phyloP scores from a whole-genome alignment of 2,329 filamentous ascomycete species.

The Penicillium sp. region DNA sequence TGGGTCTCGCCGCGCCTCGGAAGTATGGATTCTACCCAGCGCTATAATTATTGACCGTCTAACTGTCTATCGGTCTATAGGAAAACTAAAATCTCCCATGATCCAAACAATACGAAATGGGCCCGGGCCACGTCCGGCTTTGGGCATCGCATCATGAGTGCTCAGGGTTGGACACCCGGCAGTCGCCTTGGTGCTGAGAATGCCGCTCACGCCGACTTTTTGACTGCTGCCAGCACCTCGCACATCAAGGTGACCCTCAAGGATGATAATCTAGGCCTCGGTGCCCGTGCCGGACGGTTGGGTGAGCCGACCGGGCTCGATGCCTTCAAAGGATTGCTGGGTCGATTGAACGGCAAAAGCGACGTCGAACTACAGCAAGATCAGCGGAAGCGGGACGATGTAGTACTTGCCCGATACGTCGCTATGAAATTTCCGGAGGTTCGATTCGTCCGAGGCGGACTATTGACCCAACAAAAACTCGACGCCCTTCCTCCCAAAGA shows the following conservation, averaged over 20 bases:
- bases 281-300: constrained; percentile 67
- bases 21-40: constrained; percentile 49
- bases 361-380: constrained; percentile 69
- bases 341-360: constrained; percentile 81
- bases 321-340: constrained; percentile 78
- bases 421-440: constrained; percentile 73
- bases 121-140: constrained; percentile 74
- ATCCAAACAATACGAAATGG: constrained; percentile 97
- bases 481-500: constrained; percentile 44
- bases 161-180: constrained; percentile 88
- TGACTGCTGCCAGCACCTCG: constrained; percentile 74
- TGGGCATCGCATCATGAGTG: constrained; percentile 81
- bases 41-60: neutral
- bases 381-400: constrained; percentile 61
- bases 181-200: constrained; percentile 73
- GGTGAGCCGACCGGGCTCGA: constrained; percentile 77
- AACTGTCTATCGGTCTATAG: constrained; percentile 33
- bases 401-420: constrained; percentile 69
- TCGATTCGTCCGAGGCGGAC: constrained; percentile 82
- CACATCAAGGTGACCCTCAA: constrained; percentile 83
- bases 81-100: constrained; percentile 70
- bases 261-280: constrained; percentile 85
- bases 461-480: constrained; percentile 58
- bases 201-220: constrained; percentile 68
- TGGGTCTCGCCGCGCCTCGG: constrained; percentile 66